Evolutionary conservation across 108 stramenopile species (phyloP).

Genomic region (Aurantiochytrium sp.): DNA sequence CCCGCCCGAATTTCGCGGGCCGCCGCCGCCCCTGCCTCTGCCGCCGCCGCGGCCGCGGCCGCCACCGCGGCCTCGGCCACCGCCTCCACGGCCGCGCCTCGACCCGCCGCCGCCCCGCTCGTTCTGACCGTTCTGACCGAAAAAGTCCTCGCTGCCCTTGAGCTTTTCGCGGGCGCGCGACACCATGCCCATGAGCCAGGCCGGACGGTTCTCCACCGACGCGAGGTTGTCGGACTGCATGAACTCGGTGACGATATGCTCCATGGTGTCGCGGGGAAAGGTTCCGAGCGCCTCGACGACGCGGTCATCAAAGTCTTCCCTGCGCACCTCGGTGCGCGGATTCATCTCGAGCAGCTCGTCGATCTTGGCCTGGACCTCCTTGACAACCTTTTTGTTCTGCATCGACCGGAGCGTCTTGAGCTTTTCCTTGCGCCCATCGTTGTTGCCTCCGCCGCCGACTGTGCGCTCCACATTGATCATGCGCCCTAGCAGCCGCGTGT

Average conservation of each 20-base stretch:
- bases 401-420: background rate
- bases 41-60: background rate
- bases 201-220: background rate
- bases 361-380: background rate
- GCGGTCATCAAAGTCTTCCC: constrained; percentile 9
- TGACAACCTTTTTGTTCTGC: background rate
- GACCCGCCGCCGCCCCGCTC: background rate
- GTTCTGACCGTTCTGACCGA: background rate
- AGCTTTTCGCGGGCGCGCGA: background rate
- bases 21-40: background rate
- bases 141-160: background rate
- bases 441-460: background rate
- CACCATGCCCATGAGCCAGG: constrained; percentile 28
- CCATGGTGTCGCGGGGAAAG: constrained; percentile 11
- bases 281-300: background rate
- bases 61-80: background rate
- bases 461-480: constrained; percentile 31
- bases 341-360: background rate
- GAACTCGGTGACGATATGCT: constrained; percentile 10
- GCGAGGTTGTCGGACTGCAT: background rate
- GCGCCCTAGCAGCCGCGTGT: background rate
- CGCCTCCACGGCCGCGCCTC: background rate
- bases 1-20: background rate
- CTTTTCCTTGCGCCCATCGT: background rate
- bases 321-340: background rate